Evolutionary conservation across 495 filamentous ascomycete genomes (phyloP), one percentile per base, ranked within the genome.

Genomic region (Penicillium steckii): DNA sequence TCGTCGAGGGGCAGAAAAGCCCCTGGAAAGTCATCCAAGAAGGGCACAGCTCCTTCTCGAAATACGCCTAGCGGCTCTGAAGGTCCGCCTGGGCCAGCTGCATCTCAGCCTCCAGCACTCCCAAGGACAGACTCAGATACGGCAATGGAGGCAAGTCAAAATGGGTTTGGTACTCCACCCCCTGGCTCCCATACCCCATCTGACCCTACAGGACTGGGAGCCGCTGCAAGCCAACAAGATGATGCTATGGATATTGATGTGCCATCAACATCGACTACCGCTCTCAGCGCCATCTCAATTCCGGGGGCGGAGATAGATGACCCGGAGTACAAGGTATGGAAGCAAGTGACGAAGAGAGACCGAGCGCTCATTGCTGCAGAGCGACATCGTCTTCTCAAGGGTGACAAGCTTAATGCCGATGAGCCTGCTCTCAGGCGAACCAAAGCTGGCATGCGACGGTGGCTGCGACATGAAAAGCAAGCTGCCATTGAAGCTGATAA

Each of bases 271-370:
- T 81, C 83, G 10, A 70, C 85, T 25, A 86, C 80, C 54, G 83
- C 83, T 22, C 76, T 87, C 21, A 74, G 65, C 49, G 74, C 71
- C n/a, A 54, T 75, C 23, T 64, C 67, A 10, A 67, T 66, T 5
- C 58, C 72, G 9, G 72, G 70, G 3, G 60, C 68, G 13, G 86
- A 88, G 41, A 60, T 84, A 44, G 86, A 96, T 55, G 92, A 97
- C 59, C 83, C 89, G 1, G 92, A 95, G 58, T 96, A 92, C 73
- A 95, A 95, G 64, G 89, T 91, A 33, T 99, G 94, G 94, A 99
- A 97, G 74, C 92, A 95, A 66, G 89, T 96, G 30, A 99, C 94
- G 2, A 97, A 97, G 70, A 96, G 95, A 66, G 91, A 95, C 54
- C 84, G 94, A 40, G 94, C 94, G n/a, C 73, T 88, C 12, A 83